These are phyloP conservation scores for Schizosaccharomyces lindneri DNA, from an alignment of 805 yeast genomes.

Conservation along the genomic window DNA sequence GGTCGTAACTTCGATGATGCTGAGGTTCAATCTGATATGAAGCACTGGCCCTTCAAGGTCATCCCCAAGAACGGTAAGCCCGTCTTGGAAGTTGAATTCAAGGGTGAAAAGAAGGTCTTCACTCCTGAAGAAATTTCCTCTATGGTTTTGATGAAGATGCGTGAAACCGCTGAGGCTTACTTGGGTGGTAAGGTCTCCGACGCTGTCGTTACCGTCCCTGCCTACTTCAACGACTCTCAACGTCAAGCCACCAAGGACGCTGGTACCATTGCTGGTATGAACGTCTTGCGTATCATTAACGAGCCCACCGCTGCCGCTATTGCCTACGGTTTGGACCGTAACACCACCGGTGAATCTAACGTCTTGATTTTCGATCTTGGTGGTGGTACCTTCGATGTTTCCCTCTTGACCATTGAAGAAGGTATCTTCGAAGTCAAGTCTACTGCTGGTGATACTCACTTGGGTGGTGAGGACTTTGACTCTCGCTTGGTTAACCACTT, in stretches of 20 bases:
- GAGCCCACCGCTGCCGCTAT: slow-evolving; percentile 98
- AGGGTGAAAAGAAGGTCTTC: slow-evolving; percentile 67
- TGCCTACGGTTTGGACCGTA: slow-evolving; percentile 75
- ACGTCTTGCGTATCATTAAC: slow-evolving; percentile 81
- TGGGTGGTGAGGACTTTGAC: slow-evolving; percentile 98
- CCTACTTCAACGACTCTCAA: slow-evolving; percentile 91
- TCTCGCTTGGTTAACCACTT: slow-evolving; percentile 86
- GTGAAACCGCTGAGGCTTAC: slow-evolving; percentile 76
- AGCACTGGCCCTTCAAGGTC: slow-evolving; percentile 75
- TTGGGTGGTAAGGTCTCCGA: slow-evolving; percentile 65
- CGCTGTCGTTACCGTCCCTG: slow-evolving; percentile 92
- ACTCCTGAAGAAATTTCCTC: slow-evolving; percentile 90
- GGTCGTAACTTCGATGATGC: slow-evolving; percentile 61
- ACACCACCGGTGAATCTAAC: slow-evolving; percentile 57
- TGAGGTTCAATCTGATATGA: slow-evolving; percentile 53
- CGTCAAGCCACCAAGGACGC: slow-evolving; percentile 97
- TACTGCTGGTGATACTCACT: slow-evolving; percentile 73
- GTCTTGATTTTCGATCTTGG: slow-evolving; percentile 87
- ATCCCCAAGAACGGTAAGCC: slow-evolving; percentile 67
- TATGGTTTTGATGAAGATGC: slow-evolving; percentile 80
- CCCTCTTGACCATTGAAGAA: slow-evolving; percentile 74
- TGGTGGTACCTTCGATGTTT: slow-evolving; percentile 98
- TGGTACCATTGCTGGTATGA: slow-evolving; percentile 85
- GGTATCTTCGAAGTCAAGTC: slow-evolving; percentile 95
- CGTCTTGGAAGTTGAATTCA: slow-evolving; percentile 59